Conservation (phyloP, 208 protist species). For the Wallacemonas sp. region DNA sequence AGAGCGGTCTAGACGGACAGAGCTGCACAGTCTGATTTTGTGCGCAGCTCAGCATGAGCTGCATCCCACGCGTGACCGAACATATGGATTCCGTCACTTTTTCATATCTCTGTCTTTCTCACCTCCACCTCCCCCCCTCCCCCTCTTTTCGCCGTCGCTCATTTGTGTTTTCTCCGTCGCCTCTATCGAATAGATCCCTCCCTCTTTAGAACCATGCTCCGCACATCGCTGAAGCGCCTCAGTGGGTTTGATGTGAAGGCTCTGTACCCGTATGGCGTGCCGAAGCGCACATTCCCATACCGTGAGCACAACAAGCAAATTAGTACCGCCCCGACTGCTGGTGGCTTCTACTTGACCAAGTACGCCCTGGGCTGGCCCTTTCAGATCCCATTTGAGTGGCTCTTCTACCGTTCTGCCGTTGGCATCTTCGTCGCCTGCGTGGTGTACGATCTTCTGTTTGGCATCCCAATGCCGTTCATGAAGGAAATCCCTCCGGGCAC, state of each 20-base stretch:
- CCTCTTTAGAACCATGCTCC: constrained; percentile 48
- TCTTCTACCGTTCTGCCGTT: constrained; percentile 84
- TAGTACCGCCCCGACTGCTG: constrained; percentile 73
- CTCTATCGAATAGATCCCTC: background rate
- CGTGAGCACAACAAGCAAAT: constrained; percentile 89
- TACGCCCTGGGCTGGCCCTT: constrained; percentile 87
- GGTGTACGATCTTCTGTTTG: constrained; percentile 82
- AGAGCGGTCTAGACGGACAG: too few relatives aligned
- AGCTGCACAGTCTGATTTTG: too few relatives aligned
- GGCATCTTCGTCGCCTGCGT: constrained; percentile 67
- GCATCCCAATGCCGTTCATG: constrained; percentile 80
- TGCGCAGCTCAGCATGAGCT: too few relatives aligned
- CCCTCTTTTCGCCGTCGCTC: background rate
- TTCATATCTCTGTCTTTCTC: too few relatives aligned
- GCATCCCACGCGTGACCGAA: too few relatives aligned
- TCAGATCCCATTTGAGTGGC: constrained; percentile 90
- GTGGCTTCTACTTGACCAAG: constrained; percentile 85
- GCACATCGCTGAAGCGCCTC: constrained; percentile 39
- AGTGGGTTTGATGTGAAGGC: constrained; percentile 79
- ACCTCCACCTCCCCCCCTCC: too few relatives aligned
- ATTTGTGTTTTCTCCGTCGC: background rate
- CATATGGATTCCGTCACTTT: too few relatives aligned
- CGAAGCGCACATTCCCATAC: constrained; percentile 87
- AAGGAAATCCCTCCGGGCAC: constrained; percentile 80
- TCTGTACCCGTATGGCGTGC: constrained; percentile 84